These are phyloP conservation scores for Tilletiopsis washingtonensis DNA, from an alignment of 1,284 basidiomycete genomes.

Conservation along the genomic window DNA sequence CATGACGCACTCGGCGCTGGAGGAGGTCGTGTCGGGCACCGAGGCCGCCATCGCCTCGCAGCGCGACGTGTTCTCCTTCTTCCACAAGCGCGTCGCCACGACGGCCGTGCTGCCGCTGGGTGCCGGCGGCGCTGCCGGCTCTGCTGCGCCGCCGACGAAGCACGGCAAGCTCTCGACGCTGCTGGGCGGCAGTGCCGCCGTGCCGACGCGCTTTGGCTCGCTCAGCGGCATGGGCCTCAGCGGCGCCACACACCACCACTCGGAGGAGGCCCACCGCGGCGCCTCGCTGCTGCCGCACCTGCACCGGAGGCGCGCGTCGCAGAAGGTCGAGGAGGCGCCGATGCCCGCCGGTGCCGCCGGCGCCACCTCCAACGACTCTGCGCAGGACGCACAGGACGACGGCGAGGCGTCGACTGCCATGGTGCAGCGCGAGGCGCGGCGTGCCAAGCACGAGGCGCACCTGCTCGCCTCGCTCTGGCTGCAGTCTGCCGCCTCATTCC, in stretches of 20 bases:
- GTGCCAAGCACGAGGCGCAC: constrained; percentile 25
- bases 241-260: not conserved
- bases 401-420: constrained; percentile 10
- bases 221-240: not conserved
- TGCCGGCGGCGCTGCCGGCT: not conserved
- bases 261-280: not conserved
- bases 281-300: not conserved
- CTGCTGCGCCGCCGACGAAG: not conserved
- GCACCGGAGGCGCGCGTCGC: not conserved
- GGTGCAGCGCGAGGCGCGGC: constrained; percentile 11
- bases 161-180: not conserved
- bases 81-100: constrained; percentile 37
- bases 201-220: not conserved
- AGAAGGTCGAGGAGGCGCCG: constrained; percentile 2
- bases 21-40: constrained; percentile 75
- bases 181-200: not conserved
- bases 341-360: constrained; percentile 10
- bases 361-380: constrained; percentile 9
- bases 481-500: constrained; percentile 85
- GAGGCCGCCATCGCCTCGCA: constrained; percentile 75
- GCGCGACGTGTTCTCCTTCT: constrained; percentile 80
- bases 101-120: not conserved
- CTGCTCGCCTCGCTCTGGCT: constrained; percentile 81
- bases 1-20: constrained; percentile 74
- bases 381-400: too few relatives aligned